Conservation (phyloP, 352 stramenopile species). For the Phytophthora rubi region DNA sequence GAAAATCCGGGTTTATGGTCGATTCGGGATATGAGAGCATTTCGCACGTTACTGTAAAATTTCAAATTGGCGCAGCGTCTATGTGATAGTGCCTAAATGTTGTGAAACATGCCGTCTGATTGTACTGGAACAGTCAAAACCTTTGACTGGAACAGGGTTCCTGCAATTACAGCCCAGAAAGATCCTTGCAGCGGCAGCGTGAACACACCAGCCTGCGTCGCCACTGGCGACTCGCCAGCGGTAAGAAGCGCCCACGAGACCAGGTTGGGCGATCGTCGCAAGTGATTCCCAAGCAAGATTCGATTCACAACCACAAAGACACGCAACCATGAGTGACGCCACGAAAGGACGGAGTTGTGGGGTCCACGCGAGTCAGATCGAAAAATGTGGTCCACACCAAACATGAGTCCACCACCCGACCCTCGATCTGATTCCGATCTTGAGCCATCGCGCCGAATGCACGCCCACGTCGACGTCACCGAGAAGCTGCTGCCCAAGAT, state of each 20-base stretch:
- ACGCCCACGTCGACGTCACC: conserved; percentile 41
- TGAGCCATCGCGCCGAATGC: conserved; percentile 24
- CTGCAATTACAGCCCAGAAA: not conserved
- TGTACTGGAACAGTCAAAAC: conserved; percentile 3
- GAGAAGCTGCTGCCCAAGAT: conserved; percentile 47
- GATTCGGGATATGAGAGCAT: no score
- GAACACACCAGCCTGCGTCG: no score
- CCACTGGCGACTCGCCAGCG: no score
- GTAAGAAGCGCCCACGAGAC: no score
- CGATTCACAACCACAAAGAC: not conserved
- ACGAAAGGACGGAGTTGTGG: no score
- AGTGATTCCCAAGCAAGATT: not conserved
- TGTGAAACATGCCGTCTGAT: conserved; percentile 5
- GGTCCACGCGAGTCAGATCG: no score
- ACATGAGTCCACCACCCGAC: conserved; percentile 6
- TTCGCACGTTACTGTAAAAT: not conserved
- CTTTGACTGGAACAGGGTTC: conserved; percentile 1
- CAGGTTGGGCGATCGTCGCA: no score
- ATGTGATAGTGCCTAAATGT: not conserved
- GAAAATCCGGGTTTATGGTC: no score
- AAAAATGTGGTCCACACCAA: not conserved
- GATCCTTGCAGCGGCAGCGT: no score
- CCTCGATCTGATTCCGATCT: conserved; percentile 9
- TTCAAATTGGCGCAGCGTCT: not conserved
- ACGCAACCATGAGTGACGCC: not conserved